Conservation (phyloP, 2,329 filamentous ascomycete genomes). For the Aspergillus carbonarius region DNA sequence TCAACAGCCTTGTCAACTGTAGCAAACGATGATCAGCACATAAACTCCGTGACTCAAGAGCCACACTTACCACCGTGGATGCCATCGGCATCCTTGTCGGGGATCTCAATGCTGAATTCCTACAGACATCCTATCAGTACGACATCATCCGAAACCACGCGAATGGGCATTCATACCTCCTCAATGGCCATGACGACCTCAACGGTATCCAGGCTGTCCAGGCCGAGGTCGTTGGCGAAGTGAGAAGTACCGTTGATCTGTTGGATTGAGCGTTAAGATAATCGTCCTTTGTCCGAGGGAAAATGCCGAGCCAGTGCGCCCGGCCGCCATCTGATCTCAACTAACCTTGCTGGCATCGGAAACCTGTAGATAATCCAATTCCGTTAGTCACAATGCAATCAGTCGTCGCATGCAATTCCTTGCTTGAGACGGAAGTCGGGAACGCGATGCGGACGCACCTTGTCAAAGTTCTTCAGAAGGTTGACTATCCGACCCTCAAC, state of each 20-base stretch:
- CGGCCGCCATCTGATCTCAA: not conserved
- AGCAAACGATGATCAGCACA: conserved; percentile 18
- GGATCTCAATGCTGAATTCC: conserved; percentile 93
- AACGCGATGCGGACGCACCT: conserved; percentile 58
- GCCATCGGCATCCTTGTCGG: conserved; percentile 91
- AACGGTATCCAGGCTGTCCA: conserved; percentile 97
- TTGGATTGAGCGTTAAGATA: conserved; percentile 23
- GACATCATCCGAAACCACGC: conserved; percentile 14
- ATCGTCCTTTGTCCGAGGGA: conserved; percentile 5
- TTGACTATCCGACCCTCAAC: conserved; percentile 90
- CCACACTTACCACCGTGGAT: conserved; percentile 82
- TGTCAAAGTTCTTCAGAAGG: conserved; percentile 94
- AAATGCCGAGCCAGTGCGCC: not conserved
- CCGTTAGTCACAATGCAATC: conserved; percentile 8
- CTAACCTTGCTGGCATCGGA: conserved; percentile 43
- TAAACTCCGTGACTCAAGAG: not conserved
- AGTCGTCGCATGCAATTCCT: not conserved
- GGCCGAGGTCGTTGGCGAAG: conserved; percentile 94
- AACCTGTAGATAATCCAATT: conserved; percentile 27
- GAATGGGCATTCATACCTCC: conserved; percentile 61
- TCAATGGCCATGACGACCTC: conserved; percentile 99
- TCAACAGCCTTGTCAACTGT: conserved; percentile 90
- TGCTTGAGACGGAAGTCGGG: not conserved
- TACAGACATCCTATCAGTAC: conserved; percentile 32
- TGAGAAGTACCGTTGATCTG: conserved; percentile 82